Conservation (phyloP, 2,329 filamentous ascomycete species). For the Botrytis porri region DNA sequence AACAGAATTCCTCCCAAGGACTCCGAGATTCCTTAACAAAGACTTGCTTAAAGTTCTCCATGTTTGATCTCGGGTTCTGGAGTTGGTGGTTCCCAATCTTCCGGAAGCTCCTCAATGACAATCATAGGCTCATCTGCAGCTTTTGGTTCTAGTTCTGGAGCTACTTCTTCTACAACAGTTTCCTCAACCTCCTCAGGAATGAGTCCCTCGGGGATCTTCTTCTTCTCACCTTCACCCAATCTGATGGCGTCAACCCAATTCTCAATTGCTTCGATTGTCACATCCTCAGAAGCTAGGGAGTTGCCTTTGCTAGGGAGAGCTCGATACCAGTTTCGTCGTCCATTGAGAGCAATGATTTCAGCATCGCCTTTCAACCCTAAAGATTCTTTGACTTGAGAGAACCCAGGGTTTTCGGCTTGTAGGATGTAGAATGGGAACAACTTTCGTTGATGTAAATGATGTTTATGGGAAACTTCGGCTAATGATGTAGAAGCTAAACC, state of each 20-base stretch:
- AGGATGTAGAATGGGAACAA: constrained; percentile 84
- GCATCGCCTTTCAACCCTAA: constrained; percentile 61
- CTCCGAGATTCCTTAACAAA: background rate
- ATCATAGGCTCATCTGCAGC: constrained; percentile 20
- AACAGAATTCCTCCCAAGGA: background rate
- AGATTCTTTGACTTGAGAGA: constrained; percentile 52
- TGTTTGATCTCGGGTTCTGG: constrained; percentile 21
- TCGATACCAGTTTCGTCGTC: constrained; percentile 82
- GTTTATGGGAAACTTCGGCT: constrained; percentile 72
- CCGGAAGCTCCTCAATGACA: constrained; percentile 7
- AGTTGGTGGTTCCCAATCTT: constrained; percentile 6
- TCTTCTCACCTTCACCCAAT: constrained; percentile 80
- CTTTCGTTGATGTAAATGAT: constrained; percentile 61
- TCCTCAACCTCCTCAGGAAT: constrained; percentile 46
- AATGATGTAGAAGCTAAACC: constrained; percentile 61
- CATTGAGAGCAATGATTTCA: constrained; percentile 79
- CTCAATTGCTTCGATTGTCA: constrained; percentile 64
- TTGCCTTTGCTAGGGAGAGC: constrained; percentile 48
- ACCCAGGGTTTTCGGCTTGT: constrained; percentile 58
- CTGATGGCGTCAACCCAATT: constrained; percentile 88
- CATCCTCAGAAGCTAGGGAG: constrained; percentile 42
- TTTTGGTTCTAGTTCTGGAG: constrained; percentile 25
- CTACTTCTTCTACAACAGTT: constrained; percentile 43
- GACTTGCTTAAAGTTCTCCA: constrained; percentile 18
- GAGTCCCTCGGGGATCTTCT: constrained; percentile 65